Evolutionary conservation across 306 rosid genomes (phyloP), one percentile per base, ranked within the genome.

Genomic region (Cucurbita pepo): DNA sequence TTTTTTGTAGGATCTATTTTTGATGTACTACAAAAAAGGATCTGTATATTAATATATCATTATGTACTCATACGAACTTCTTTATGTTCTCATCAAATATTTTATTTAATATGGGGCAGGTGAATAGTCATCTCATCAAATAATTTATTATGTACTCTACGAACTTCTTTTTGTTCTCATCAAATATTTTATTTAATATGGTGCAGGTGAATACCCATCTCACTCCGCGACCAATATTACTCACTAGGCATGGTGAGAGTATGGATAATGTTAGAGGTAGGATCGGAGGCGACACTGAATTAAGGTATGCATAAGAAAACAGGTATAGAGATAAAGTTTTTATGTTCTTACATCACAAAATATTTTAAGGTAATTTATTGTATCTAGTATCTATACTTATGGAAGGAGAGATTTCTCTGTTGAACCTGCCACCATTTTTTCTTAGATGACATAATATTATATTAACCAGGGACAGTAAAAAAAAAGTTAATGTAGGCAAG

Each of bases 191-290:
- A 48, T 50, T 51, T 67, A 66, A 64, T 63, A 34, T 47, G 55
- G 70, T 77, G 75, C 76, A 94, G 99, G 99, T 94, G 74, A 94
- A 94, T 81, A 94, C 97, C 14, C 99, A 94, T 83, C 97, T 91
- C 76, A 94, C 97, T 0, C 99, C 99, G 10, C 97, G 99, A 59
- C 99, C 99, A 71, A 94, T 94, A 78, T 84, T 94, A 76, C 99
- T 94, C 73, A 94, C 99, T 54, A 86, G 97, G 77, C 99, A 94
- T 77, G 99, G 99, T 69, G 99, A 94, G 83, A 94, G 99, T 83
- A 90, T 38, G 85, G 99, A 94, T 79, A 94, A 94, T 84, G 96
- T 94, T 61, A 83, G 99, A 80, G 97, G 90, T 55, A 85, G 99
- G 83, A 91, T 94, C 48, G 99, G 99, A 59, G 99, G 99, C 52